Conservation (phyloP, 345 rosid species). For the Populus nigra region DNA sequence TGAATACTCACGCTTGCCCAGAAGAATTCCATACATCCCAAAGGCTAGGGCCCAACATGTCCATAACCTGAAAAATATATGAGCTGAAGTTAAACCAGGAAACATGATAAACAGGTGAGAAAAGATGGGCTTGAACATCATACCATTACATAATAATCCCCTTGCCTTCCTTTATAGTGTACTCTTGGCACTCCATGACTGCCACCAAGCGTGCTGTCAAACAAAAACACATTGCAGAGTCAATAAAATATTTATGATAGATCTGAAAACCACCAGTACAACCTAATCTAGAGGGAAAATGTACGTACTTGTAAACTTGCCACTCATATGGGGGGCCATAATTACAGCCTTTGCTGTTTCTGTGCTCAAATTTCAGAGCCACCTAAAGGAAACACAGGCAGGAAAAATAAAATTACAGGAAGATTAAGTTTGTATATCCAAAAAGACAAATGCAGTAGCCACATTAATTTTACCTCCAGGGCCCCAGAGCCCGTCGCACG, state of each 20-base stretch:
- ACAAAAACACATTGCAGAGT: constrained; percentile 2
- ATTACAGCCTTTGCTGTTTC: constrained; percentile 38
- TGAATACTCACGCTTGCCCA: constrained; percentile 27
- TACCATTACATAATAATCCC: constrained; percentile 38
- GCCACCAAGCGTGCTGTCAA: constrained; percentile 81
- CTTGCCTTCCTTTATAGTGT: constrained; percentile 35
- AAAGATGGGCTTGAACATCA: constrained; percentile 9
- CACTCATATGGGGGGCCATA: constrained; percentile 40
- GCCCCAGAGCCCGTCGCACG: constrained; percentile 59
- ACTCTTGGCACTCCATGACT: constrained; percentile 38
- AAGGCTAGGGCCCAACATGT: constrained; percentile 36
- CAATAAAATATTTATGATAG: neutral
- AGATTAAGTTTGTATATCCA: neutral
- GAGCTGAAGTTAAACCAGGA: constrained; percentile 5
- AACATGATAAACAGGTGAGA: constrained; percentile 7
- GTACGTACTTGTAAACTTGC: constrained; percentile 34
- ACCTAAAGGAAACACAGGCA: constrained; percentile 11
- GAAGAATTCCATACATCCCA: constrained; percentile 40
- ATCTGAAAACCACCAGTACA: constrained; percentile 1
- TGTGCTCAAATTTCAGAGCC: constrained; percentile 37
- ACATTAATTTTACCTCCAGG: constrained; percentile 55
- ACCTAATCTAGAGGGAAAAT: neutral
- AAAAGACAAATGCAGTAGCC: neutral
- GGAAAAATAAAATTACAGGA: constrained; percentile 4
- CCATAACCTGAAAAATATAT: constrained; percentile 30